Conservation (phyloP, 1,284 basidiomycete species). For the Phlebopus sp. region DNA sequence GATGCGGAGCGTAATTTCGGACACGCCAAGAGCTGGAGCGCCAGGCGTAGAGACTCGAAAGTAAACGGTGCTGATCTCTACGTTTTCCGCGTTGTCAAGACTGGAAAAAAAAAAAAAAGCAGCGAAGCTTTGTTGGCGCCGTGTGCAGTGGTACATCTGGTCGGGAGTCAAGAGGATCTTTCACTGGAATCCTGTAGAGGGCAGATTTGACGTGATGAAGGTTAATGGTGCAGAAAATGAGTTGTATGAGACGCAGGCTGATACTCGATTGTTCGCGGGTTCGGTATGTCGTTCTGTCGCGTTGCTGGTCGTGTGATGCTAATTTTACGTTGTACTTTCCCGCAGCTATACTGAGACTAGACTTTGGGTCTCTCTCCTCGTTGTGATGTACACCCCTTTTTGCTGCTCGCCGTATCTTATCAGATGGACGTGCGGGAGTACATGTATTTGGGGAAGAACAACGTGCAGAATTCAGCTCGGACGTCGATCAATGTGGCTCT, state of each 20-base stretch:
- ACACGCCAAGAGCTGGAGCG: conserved; percentile 31
- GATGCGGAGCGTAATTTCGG: conserved; percentile 6
- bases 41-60: conserved; percentile 39
- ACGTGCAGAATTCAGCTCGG: conserved; percentile 14
- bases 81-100: conserved; percentile 50
- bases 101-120: conserved; percentile 45
- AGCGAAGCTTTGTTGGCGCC: conserved; percentile 32
- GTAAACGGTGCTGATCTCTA: conserved; percentile 56
- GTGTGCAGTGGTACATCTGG: conserved; percentile 37
- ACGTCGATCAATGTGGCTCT: conserved; percentile 5
- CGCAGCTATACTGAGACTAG: conserved; percentile 6
- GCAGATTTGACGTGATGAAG: conserved; percentile 47
- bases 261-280: conserved; percentile 42
- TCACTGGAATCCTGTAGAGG: conserved; percentile 45
- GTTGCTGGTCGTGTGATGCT: background rate
- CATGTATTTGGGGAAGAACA: conserved; percentile 5
- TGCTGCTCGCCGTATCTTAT: conserved; percentile 10
- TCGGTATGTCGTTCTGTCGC: conserved; percentile 30
- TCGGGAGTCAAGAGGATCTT: conserved; percentile 57
- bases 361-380: no score
- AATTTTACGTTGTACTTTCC: background rate
- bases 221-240: conserved; percentile 41
- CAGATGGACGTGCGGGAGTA: conserved; percentile 10
- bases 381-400: background rate
- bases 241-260: conserved; percentile 47